Evolutionary conservation across 257 asterid species (phyloP), one percentile per base, ranked within the genome.

Genomic region (Przewalskia tangutica): DNA sequence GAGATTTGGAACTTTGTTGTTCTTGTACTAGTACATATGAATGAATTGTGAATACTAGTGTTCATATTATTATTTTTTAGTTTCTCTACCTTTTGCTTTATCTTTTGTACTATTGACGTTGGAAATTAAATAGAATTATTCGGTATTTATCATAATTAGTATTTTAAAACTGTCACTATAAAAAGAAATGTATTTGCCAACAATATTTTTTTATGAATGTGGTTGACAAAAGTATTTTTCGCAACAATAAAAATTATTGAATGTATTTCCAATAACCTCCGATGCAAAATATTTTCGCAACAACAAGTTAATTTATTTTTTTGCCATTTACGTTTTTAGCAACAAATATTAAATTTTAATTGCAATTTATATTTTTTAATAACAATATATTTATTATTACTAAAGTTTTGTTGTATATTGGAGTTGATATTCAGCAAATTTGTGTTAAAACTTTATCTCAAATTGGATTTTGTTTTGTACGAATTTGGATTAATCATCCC

Each of bases 21-120:
- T 32, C 56, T n/a, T 51, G n/a, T 55, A 51, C 0, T 23, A 59
- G 20, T 6, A 65, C 18, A 27, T 63, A 48, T 63, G 27, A 64
- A 64, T 65, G 48, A 62, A 80, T 13, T 80, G 83, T 42, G 83
- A 80, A 80, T 80, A 80, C 36, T 8, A 78, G 67, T 4, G 54
- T n/a, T 16, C 11, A 54, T 76, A 55, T 78, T 78, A 17, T 23
- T 3, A 63, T 27, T 11, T 77, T 27, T 12, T 78, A 59, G 9
- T 36, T 78, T 78, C n/a, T n/a, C 34, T 78, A 18, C 67, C 38
- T 78, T 42, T 17, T 9, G 6, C 56, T 9, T 36, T 36, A 17
- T 56, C 70, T 16, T 34, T 17, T 78, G 82, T 55, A 32, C 12
- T 77, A 54, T 0, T 50, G 8, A 5, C 34, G 46, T 56, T 78